phyloP scores from a whole-genome alignment of 345 rosid genomes.

The Aquilaria sinensis region DNA sequence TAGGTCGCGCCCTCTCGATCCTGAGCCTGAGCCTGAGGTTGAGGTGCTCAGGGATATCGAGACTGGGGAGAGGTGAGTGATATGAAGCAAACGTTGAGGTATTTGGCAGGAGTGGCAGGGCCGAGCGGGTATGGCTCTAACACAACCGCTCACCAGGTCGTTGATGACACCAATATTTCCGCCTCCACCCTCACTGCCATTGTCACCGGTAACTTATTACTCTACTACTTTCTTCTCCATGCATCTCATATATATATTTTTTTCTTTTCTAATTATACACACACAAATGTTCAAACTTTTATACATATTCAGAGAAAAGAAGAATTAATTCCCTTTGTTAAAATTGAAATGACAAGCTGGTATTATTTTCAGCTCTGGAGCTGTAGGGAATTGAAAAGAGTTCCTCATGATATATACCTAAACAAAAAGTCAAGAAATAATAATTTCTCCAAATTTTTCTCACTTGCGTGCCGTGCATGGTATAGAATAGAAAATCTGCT shows the following conservation, averaged over 20 bases:
- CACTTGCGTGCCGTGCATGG: too few species aligned
- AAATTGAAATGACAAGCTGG: too few species aligned
- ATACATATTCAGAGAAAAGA: too few species aligned
- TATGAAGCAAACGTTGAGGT: slow-evolving; percentile 76
- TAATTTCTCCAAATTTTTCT: too few species aligned
- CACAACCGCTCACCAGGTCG: slow-evolving; percentile 84
- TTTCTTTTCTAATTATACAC: background rate
- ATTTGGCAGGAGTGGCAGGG: slow-evolving; percentile 91
- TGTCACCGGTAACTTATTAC: slow-evolving; percentile 45
- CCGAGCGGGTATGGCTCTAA: slow-evolving; percentile 95
- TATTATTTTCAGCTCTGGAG: too few species aligned
- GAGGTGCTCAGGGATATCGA: slow-evolving; percentile 10
- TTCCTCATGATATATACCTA: too few species aligned
- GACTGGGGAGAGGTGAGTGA: background rate
- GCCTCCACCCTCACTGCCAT: slow-evolving; percentile 51
- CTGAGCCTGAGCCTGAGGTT: too few species aligned
- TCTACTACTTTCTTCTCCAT: background rate
- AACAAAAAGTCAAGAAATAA: too few species aligned
- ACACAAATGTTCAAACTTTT: background rate
- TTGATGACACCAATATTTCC: slow-evolving; percentile 19
- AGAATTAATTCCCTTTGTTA: too few species aligned
- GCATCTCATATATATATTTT: background rate
- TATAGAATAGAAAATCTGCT: too few species aligned
- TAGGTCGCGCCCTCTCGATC: too few species aligned
- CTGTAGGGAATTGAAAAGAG: too few species aligned